These are phyloP conservation scores for Cercophora samala DNA, from an alignment of 495 filamentous ascomycete species.

Conservation along the genomic window DNA sequence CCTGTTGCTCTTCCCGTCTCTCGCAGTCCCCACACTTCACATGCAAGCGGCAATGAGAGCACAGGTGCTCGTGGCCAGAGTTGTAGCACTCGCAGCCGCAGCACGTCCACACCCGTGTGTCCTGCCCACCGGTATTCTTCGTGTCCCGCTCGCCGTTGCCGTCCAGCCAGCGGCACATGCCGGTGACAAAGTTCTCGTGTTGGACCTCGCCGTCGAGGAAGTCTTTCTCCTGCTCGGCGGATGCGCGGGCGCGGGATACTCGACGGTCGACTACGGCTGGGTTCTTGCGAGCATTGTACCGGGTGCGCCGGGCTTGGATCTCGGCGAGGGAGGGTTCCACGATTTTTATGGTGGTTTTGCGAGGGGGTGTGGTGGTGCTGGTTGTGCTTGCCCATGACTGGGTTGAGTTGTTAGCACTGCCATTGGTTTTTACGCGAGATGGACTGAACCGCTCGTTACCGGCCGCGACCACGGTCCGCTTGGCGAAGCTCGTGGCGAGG, in stretches of 20 bases:
- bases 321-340: neutral
- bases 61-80: neutral
- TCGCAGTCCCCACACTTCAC: neutral
- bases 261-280: no score
- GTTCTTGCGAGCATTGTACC: no score
- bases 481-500: neutral
- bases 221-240: no score
- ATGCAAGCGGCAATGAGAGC: neutral
- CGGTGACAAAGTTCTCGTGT: neutral
- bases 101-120: neutral
- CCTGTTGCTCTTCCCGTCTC: neutral
- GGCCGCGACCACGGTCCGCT: neutral
- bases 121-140: neutral
- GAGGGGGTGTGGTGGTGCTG: neutral
- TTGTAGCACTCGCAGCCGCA: neutral
- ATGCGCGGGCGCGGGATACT: no score
- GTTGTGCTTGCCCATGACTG: neutral
- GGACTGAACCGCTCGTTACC: neutral
- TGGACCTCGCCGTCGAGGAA: neutral
- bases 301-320: no score
- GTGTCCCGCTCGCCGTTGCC: neutral
- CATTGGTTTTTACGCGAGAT: neutral
- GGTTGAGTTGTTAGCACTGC: neutral
- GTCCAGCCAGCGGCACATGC: neutral
- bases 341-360: neutral